Evolutionary conservation across 202 grass and related monocot species (phyloP).

Genomic region (Saccharum hybrid): DNA sequence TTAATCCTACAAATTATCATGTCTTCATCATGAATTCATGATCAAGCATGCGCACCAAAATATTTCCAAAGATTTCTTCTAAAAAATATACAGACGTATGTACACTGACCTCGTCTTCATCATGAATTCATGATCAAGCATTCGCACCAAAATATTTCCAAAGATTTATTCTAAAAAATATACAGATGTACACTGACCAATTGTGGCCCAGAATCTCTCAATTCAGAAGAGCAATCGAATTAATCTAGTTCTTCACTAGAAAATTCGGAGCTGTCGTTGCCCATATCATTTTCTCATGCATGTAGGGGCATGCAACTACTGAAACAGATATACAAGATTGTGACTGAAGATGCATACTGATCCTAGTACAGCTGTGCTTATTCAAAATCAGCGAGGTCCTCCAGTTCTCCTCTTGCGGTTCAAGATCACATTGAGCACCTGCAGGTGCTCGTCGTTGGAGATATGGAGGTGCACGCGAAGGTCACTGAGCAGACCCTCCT

Average conservation of each 20-base stretch:
- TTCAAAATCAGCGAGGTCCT: too few species aligned
- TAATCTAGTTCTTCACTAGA: not conserved
- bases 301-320: not conserved
- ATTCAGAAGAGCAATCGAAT: not conserved
- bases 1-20: too few species aligned
- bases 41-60: too few species aligned
- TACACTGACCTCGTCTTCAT: too few species aligned
- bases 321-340: not conserved
- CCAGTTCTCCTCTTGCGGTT: slow-evolving; percentile 17
- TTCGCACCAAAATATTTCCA: too few species aligned
- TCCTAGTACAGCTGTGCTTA: not conserved
- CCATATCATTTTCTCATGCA: not conserved
- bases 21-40: too few species aligned
- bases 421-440: slow-evolving; percentile 46
- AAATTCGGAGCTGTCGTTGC: not conserved
- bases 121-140: too few species aligned
- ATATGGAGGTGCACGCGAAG: slow-evolving; percentile 70
- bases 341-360: not conserved
- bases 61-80: too few species aligned
- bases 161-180: too few species aligned
- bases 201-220: not conserved
- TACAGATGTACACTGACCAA: too few species aligned
- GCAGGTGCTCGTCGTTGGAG: slow-evolving; percentile 73
- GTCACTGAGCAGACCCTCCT: slow-evolving; percentile 65
- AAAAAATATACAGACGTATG: too few species aligned